Evolutionary conservation across 768 basidiomycete genomes (phyloP).

Genomic region (Fibroporia radiculosa): DNA sequence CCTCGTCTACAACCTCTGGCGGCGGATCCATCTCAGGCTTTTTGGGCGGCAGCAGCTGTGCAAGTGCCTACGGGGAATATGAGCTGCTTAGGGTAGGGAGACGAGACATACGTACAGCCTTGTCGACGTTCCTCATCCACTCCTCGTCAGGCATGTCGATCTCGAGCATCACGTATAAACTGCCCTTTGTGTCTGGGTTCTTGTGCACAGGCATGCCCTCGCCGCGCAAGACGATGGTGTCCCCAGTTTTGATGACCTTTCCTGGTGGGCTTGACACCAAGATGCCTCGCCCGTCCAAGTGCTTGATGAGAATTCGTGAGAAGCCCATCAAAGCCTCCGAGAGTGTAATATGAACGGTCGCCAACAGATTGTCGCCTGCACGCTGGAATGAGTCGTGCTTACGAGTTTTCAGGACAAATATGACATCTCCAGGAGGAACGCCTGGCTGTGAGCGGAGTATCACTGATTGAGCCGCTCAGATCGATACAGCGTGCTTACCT

Average conservation of each 20-base stretch:
- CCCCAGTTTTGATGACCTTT: conserved; percentile 67
- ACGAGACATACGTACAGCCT: conserved; percentile 35
- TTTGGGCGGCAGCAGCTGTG: conserved; percentile 64
- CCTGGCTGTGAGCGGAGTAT: conserved; percentile 49
- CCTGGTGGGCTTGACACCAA: conserved; percentile 66
- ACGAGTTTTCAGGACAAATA: conserved; percentile 65
- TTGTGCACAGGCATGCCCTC: conserved; percentile 89
- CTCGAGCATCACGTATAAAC: conserved; percentile 74
- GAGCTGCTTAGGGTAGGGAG: not conserved
- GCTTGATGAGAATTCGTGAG: conserved; percentile 81
- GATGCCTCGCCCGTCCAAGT: conserved; percentile 91
- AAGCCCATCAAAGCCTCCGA: conserved; percentile 96
- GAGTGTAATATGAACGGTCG: conserved; percentile 77
- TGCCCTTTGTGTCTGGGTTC: conserved; percentile 59
- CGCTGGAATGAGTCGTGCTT: conserved; percentile 80
- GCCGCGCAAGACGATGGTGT: conserved; percentile 65
- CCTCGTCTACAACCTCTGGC: conserved; percentile 66
- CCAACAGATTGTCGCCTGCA: conserved; percentile 72
- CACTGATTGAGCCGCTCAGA: not conserved
- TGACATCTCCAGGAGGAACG: conserved; percentile 82
- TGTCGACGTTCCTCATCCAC: conserved; percentile 67
- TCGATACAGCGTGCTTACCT: conserved; percentile 38
- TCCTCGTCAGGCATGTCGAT: conserved; percentile 82
- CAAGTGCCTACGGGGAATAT: conserved; percentile 43
- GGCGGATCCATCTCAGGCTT: conserved; percentile 64